A percentile compares a stretch with the other conserved stretches of the same genome.
phyloP scores from a whole-genome alignment of 805 yeast genomes.

The Lachancea sp. region DNA sequence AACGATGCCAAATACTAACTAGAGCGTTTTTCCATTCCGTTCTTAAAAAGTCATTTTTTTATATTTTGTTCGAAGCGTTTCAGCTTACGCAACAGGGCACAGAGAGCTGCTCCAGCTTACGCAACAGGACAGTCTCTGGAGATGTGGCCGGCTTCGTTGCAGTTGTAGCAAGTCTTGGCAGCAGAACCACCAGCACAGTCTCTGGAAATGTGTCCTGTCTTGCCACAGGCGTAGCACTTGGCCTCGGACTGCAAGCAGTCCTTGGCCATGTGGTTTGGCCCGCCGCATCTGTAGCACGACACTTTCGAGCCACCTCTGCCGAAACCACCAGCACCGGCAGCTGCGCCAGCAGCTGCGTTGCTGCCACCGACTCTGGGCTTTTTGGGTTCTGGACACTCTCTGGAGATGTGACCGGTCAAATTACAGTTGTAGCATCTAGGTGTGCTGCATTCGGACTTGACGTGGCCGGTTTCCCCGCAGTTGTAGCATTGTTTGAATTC shows the following conservation, averaged over 20 bases:
- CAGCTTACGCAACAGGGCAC: no score
- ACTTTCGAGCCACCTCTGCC: slow-evolving; percentile 18
- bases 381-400: slow-evolving; percentile 56
- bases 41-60: no score
- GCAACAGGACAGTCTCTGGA: slow-evolving; percentile 61
- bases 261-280: slow-evolving; percentile 88
- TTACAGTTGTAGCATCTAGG: slow-evolving; percentile 77
- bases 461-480: slow-evolving; percentile 88
- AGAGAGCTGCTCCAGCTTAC: no score
- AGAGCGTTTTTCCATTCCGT: no score
- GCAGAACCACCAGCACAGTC: slow-evolving; percentile 62
- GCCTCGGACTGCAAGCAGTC: slow-evolving; percentile 72
- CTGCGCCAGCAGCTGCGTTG: not conserved
- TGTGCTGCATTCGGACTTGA: slow-evolving; percentile 74
- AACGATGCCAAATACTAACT: no score
- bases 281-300: slow-evolving; percentile 86
- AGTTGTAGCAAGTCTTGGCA: slow-evolving; percentile 43
- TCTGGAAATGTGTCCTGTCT: slow-evolving; percentile 80
- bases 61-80: no score
- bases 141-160: slow-evolving; percentile 69
- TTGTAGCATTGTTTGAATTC: slow-evolving; percentile 86
- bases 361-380: slow-evolving; percentile 15
- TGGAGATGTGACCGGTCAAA: slow-evolving; percentile 75
- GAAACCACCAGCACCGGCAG: not conserved
- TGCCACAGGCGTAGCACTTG: slow-evolving; percentile 91